Conservation (phyloP, 2,329 filamentous ascomycete genomes). For the Cercospora berteroae region DNA sequence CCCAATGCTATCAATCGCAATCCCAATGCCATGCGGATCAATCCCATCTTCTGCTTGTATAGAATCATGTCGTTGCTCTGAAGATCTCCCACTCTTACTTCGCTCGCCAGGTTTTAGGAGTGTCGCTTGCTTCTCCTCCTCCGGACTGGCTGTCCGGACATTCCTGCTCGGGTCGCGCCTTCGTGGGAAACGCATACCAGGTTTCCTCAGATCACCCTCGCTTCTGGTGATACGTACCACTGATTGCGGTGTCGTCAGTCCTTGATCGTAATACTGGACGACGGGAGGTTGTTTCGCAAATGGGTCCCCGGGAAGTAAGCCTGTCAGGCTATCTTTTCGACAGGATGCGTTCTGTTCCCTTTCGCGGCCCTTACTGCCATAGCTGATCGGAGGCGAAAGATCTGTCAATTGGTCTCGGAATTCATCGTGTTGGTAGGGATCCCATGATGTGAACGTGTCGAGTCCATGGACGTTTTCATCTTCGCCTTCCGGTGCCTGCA, state of each 20-base stretch:
- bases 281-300: background rate
- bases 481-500: background rate
- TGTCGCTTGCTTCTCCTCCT: background rate
- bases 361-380: background rate
- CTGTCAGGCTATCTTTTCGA: background rate
- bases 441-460: conserved; percentile 19
- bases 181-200: background rate
- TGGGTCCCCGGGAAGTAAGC: background rate
- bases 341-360: background rate
- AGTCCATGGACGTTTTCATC: conserved; percentile 18
- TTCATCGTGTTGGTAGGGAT: background rate
- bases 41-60: background rate
- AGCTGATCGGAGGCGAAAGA: background rate
- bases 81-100: background rate
- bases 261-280: background rate
- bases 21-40: background rate
- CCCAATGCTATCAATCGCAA: background rate
- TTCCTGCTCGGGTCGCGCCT: background rate
- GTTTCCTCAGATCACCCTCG: background rate
- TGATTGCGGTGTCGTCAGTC: background rate
- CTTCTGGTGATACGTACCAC: background rate
- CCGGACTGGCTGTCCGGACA: background rate
- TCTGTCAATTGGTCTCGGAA: background rate
- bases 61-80: background rate
- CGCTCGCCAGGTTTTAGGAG: background rate